Evolutionary conservation across 23 red algal species (phyloP).

Genomic region (Chondrus crispus): DNA sequence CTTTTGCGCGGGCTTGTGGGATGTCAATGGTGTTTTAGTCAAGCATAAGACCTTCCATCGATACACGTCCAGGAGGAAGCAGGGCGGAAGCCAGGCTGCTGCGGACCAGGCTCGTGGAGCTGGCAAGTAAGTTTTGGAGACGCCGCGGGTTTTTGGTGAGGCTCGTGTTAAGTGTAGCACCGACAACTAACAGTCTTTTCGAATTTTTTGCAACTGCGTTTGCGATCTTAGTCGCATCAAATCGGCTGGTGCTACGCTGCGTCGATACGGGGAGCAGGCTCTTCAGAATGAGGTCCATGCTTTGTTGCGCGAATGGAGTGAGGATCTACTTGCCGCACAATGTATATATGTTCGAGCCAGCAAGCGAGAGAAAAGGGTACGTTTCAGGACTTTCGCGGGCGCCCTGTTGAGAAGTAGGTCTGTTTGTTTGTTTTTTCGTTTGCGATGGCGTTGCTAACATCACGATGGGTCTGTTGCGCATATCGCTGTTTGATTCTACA

Average conservation of each 20-base stretch:
- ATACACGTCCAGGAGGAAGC: constrained; percentile 37
- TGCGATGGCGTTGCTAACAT: too few species aligned
- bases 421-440: too few species aligned
- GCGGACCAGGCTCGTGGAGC: constrained; percentile 11
- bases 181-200: too few species aligned
- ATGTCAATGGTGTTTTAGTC: not conserved
- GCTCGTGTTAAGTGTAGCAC: too few species aligned
- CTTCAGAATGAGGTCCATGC: constrained; percentile 20
- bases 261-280: constrained; percentile 35
- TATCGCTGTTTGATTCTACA: not conserved
- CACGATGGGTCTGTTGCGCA: too few species aligned
- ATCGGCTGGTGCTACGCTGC: constrained; percentile 45
- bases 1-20: constrained; percentile 13
- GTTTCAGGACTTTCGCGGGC: not conserved
- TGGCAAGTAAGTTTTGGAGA: constrained; percentile 11
- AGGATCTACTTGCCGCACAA: not conserved
- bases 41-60: constrained; percentile 30
- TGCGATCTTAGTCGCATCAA: not conserved
- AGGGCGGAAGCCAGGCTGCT: constrained; percentile 50
- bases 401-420: not conserved
- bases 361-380: constrained; percentile 5
- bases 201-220: too few species aligned
- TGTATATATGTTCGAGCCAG: constrained; percentile 24
- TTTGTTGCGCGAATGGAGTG: not conserved
- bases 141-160: too few species aligned